Evolutionary conservation across 805 yeast species (phyloP).

Genomic region (Spencermartinsiella europaea): DNA sequence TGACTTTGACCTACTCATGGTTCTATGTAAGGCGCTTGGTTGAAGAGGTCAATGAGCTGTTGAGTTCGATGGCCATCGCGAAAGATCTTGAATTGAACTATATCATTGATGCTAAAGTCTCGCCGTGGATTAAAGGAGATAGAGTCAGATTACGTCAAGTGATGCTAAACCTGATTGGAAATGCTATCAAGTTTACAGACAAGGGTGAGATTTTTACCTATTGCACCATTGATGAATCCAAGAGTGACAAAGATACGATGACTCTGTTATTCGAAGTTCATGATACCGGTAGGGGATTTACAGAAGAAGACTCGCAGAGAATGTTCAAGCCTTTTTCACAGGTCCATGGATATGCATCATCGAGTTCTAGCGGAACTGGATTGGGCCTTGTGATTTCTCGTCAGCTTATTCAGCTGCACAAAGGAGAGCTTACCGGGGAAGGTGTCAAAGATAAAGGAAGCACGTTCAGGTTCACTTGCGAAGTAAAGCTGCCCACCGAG

Average conservation of each 20-base stretch:
- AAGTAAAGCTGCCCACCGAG: conserved; percentile 25
- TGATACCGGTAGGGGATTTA: conserved; percentile 34
- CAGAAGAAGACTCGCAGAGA: conserved; percentile 25
- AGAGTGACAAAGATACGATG: conserved; percentile 12
- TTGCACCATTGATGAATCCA: conserved; percentile 15
- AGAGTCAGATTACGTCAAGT: conserved; percentile 33
- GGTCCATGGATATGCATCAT: conserved; percentile 16
- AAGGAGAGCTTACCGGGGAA: conserved; percentile 27
- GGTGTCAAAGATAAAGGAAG: conserved; percentile 30
- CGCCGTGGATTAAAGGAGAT: conserved; percentile 31
- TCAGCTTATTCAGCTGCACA: conserved; percentile 32
- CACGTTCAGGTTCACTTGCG: conserved; percentile 27
- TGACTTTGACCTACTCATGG: conserved; percentile 28
- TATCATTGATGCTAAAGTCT: conserved; percentile 28
- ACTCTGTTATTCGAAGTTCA: conserved; percentile 28
- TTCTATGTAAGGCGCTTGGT: conserved; percentile 30
- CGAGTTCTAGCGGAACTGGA: conserved; percentile 30
- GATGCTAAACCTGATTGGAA: conserved; percentile 31
- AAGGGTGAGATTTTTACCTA: conserved; percentile 30
- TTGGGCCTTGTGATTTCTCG: conserved; percentile 33
- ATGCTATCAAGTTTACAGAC: conserved; percentile 33
- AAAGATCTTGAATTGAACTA: conserved; percentile 31
- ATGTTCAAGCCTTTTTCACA: conserved; percentile 35
- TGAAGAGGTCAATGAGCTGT: conserved; percentile 32
- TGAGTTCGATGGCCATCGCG: conserved; percentile 31